A percentile compares a stretch with the other conserved stretches of the same genome.
phyloP scores from a whole-genome alignment of 192 early-diverging fungal genomes.

The Coemansia sp. region DNA sequence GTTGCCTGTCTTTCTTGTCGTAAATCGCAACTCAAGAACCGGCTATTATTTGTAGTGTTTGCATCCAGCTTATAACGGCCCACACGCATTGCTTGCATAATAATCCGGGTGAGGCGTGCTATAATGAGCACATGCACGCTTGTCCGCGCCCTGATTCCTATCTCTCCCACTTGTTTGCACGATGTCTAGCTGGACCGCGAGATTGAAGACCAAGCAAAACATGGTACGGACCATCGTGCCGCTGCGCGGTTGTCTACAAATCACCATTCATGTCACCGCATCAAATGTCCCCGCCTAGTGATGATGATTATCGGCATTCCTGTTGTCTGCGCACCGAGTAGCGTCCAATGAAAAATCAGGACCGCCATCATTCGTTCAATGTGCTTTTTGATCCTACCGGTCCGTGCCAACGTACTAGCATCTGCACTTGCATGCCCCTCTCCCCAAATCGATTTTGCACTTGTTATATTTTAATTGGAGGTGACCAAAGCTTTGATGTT shows the following conservation, averaged over 20 bases:
- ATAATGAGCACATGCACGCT: background rate
- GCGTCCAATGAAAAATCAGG: background rate
- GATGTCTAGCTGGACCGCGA: background rate
- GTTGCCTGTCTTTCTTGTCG: background rate
- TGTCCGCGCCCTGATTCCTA: background rate
- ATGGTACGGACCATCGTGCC: background rate
- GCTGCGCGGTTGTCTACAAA: background rate
- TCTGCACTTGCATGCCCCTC: slow-evolving; percentile 4
- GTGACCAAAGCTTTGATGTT: background rate
- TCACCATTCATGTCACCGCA: background rate
- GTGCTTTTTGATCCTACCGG: background rate
- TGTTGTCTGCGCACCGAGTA: background rate
- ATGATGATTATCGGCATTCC: background rate
- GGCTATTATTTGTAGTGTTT: slow-evolving; percentile 4
- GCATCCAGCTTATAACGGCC: background rate
- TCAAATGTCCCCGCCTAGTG: background rate
- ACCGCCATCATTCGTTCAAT: background rate
- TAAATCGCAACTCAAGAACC: background rate
- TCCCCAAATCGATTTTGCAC: background rate
- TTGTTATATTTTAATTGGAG: background rate
- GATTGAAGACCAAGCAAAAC: background rate
- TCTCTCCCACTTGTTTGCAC: background rate
- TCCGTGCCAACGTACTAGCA: background rate
- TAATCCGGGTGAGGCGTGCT: background rate
- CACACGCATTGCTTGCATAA: background rate